Conservation (phyloP, 129 eudicot genomes). For the Tanacetum coccineum region DNA sequence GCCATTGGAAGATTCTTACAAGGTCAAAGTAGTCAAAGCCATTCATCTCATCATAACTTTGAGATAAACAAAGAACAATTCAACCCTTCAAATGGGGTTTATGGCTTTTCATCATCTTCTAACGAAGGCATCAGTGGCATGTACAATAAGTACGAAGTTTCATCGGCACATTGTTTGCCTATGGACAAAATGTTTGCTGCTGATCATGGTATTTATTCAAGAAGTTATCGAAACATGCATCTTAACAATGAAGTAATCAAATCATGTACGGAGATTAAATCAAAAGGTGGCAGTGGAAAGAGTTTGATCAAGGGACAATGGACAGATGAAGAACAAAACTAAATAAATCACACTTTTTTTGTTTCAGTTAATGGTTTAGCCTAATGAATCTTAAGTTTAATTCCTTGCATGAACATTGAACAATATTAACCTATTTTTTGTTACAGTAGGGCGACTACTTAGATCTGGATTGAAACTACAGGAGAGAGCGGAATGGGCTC, state of each 20-base stretch:
- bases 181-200: too few relatives aligned
- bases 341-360: background rate
- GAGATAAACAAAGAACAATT: slow-evolving; percentile 23
- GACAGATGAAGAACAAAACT: slow-evolving; percentile 86
- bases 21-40: slow-evolving; percentile 45
- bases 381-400: background rate
- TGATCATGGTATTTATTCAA: too few relatives aligned
- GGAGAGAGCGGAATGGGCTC: slow-evolving; percentile 67
- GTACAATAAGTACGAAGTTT: too few relatives aligned
- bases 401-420: too few relatives aligned
- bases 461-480: slow-evolving; percentile 43
- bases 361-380: background rate
- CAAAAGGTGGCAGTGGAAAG: too few relatives aligned
- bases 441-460: slow-evolving; percentile 42
- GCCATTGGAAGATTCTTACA: slow-evolving; percentile 63
- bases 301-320: too few relatives aligned
- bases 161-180: too few relatives aligned
- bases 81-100: slow-evolving; percentile 18
- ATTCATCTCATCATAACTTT: slow-evolving; percentile 21
- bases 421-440: slow-evolving; percentile 16
- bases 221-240: too few relatives aligned
- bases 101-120: slow-evolving; percentile 25
- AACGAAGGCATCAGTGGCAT: background rate
- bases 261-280: too few relatives aligned
- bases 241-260: too few relatives aligned